These are phyloP conservation scores for Sodiomyces alkalinus DNA, from an alignment of 2,329 filamentous ascomycete genomes.

Conservation along the genomic window DNA sequence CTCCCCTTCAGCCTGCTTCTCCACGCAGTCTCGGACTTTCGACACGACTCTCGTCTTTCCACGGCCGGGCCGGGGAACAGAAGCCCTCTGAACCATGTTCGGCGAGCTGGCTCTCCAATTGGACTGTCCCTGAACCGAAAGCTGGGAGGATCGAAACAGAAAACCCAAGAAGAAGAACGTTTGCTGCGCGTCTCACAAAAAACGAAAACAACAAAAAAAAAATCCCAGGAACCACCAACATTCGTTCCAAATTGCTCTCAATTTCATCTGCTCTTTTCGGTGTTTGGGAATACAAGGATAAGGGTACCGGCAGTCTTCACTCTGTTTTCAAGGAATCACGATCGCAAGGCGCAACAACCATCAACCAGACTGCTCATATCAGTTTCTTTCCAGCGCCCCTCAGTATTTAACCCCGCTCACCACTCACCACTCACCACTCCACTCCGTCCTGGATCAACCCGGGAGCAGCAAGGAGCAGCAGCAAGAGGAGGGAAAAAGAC, in stretches of 20 bases:
- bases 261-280: not conserved
- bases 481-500: too few species aligned
- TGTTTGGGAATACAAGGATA: not conserved
- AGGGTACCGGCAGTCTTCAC: too few species aligned
- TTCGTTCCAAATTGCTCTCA: slow-evolving; percentile 1
- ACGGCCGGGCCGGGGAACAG: too few species aligned
- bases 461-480: too few species aligned
- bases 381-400: not conserved
- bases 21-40: not conserved
- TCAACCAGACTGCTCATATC: too few species aligned
- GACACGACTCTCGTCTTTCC: not conserved
- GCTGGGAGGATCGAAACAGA: not conserved
- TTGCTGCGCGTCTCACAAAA: not conserved
- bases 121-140: not conserved
- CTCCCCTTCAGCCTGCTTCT: slow-evolving; percentile 3
- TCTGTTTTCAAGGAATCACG: too few species aligned
- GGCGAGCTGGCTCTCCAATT: not conserved
- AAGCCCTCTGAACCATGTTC: not conserved
- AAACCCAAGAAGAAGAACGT: not conserved
- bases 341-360: too few species aligned
- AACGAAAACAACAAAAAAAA: slow-evolving; percentile 1
- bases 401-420: not conserved
- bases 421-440: too few species aligned
- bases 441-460: too few species aligned
- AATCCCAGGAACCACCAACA: not conserved